phyloP scores from a whole-genome alignment of 202 grass and related monocot genomes.

The Schoenoplectus tabernaemontani region DNA sequence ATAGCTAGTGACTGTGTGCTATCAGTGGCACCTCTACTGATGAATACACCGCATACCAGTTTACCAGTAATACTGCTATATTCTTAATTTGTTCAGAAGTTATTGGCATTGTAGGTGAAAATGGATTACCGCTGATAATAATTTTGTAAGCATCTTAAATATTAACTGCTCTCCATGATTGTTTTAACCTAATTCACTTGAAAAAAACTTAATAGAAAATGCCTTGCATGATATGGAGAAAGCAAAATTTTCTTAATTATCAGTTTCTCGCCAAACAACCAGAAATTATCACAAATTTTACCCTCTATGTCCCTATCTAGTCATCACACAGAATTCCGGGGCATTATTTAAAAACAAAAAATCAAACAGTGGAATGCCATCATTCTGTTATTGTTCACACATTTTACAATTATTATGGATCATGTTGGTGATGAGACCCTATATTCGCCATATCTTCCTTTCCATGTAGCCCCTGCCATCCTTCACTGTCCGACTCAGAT shows the following conservation, averaged over 20 bases:
- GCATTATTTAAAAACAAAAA: slow-evolving; percentile 18
- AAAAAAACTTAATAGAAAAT: not conserved
- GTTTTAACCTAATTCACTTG: slow-evolving; percentile 2
- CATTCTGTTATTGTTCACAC: not conserved
- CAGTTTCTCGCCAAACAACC: slow-evolving; percentile 8
- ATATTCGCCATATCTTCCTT: not conserved
- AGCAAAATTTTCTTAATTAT: slow-evolving; percentile 1
- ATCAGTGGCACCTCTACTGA: no score
- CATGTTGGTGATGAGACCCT: not conserved
- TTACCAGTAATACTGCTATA: not conserved
- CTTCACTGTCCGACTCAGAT: slow-evolving; percentile 16
- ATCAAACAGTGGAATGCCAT: not conserved
- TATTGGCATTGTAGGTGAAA: not conserved
- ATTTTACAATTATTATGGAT: not conserved
- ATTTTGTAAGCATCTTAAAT: no score
- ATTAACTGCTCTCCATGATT: not conserved
- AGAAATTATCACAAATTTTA: not conserved
- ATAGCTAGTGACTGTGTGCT: not conserved
- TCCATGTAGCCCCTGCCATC: not conserved
- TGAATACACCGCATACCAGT: not conserved
- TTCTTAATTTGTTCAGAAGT: not conserved
- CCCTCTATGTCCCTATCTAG: not conserved
- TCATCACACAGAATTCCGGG: not conserved
- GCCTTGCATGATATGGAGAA: not conserved
- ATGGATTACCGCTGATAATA: not conserved